Percentiles rank a stretch among this genome's conserved stretches.
phyloP scores from a whole-genome alignment of 164 flowering plant species.

The Chimonanthus salicifolius region DNA sequence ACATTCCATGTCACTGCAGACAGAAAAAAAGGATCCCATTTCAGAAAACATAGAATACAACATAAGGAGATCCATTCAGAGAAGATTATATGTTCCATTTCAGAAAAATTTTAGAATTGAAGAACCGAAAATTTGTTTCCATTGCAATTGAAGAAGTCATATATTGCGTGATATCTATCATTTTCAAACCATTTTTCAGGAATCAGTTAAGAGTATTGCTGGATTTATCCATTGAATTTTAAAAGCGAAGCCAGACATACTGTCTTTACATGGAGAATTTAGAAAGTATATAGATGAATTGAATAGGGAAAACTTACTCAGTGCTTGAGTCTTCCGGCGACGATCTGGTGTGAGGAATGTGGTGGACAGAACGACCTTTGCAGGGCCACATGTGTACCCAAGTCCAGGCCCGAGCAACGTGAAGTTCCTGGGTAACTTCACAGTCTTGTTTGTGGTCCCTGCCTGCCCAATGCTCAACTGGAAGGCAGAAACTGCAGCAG shows the following conservation, averaged over 20 bases:
- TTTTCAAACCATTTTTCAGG: no score
- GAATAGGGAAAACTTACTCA: conserved; percentile 31
- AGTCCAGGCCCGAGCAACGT: conserved; percentile 61
- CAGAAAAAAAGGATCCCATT: not conserved
- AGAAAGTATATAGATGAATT: not conserved
- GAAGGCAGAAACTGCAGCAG: conserved; percentile 45
- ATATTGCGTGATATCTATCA: no score
- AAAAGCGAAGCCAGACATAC: no score
- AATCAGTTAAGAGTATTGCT: no score
- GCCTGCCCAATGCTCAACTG: conserved; percentile 60
- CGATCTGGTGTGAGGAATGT: conserved; percentile 44
- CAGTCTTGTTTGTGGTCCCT: conserved; percentile 62
- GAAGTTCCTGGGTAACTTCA: conserved; percentile 58
- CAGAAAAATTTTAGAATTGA: not conserved
- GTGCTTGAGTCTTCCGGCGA: conserved; percentile 52
- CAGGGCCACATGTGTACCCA: conserved; percentile 68
- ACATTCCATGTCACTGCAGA: conserved; percentile 90
- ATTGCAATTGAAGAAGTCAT: no score
- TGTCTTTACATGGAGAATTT: no score
- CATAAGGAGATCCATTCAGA: not conserved
- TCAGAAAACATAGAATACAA: not conserved
- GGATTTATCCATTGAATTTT: no score
- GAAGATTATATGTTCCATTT: not conserved
- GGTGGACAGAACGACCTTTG: conserved; percentile 49
- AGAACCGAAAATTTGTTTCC: not conserved